These are phyloP conservation scores for Trametes cingulata DNA, from an alignment of 768 basidiomycete genomes.

Conservation along the genomic window DNA sequence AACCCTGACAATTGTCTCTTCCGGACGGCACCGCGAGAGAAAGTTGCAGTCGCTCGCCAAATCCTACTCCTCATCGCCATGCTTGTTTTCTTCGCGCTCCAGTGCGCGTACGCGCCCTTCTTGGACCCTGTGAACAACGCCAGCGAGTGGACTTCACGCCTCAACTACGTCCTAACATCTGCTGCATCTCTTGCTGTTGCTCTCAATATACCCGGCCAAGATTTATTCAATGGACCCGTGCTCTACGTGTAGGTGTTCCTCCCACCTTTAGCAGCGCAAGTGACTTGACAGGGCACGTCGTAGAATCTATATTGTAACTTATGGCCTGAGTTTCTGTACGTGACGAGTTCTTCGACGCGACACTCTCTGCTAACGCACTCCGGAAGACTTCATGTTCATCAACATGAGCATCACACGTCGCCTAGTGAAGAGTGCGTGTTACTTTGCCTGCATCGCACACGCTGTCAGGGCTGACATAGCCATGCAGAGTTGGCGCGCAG, in stretches of 20 bases:
- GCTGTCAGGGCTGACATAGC: not conserved
- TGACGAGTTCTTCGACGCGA: conserved; percentile 11
- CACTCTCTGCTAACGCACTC: not conserved
- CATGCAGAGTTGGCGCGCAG: conserved; percentile 54
- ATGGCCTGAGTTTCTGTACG: conserved; percentile 67
- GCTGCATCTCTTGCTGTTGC: conserved; percentile 63
- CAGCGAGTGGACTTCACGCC: conserved; percentile 70
- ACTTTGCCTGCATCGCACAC: not conserved
- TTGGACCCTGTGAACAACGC: conserved; percentile 72
- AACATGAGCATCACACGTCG: conserved; percentile 51
- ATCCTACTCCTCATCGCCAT: conserved; percentile 58
- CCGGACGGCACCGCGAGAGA: conserved; percentile 49
- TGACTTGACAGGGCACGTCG: not conserved
- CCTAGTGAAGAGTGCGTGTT: conserved; percentile 58
- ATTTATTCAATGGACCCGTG: conserved; percentile 60
- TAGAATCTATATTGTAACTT: conserved; percentile 57
- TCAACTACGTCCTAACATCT: conserved; percentile 70
- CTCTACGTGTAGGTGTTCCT: conserved; percentile 56
- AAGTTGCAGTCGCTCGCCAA: conserved; percentile 61
- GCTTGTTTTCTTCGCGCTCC: conserved; percentile 58
- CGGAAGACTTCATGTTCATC: conserved; percentile 65
- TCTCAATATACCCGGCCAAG: conserved; percentile 54
- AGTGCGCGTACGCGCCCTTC: conserved; percentile 64
- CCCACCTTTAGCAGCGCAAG: not conserved
- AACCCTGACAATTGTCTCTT: conserved; percentile 76